Evolutionary conservation across 2,329 filamentous ascomycete species (phyloP).

Genomic region (Penicillium sp.): DNA sequence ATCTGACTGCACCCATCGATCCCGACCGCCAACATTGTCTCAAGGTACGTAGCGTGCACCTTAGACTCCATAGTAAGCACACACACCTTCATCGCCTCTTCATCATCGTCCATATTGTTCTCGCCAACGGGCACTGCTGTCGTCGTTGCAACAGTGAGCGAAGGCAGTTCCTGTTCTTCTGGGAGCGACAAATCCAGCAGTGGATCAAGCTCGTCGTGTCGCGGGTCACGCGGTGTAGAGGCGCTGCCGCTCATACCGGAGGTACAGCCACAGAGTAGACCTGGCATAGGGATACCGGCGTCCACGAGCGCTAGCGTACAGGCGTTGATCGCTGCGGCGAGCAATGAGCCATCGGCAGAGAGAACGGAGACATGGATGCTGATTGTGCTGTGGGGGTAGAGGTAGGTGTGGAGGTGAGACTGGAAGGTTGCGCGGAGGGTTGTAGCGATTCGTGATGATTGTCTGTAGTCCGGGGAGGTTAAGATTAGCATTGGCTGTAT

Average conservation of each 20-base stretch:
- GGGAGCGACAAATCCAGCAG: slow-evolving; percentile 46
- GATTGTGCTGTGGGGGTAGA: slow-evolving; percentile 87
- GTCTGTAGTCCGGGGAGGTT: slow-evolving; percentile 49
- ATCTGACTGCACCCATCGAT: slow-evolving; percentile 90
- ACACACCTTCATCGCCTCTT: slow-evolving; percentile 59
- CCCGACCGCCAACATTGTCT: slow-evolving; percentile 89
- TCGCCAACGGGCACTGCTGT: slow-evolving; percentile 46
- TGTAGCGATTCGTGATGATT: slow-evolving; percentile 60
- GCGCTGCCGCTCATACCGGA: slow-evolving; percentile 63
- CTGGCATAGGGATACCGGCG: slow-evolving; percentile 91
- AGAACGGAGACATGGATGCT: slow-evolving; percentile 81
- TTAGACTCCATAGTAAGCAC: slow-evolving; percentile 84
- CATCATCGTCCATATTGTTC: slow-evolving; percentile 54
- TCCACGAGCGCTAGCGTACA: slow-evolving; percentile 88
- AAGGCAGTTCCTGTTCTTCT: slow-evolving; percentile 73
- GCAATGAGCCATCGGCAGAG: slow-evolving; percentile 82
- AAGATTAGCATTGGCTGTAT: background rate
- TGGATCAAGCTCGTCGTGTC: slow-evolving; percentile 44
- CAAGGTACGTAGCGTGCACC: slow-evolving; percentile 73
- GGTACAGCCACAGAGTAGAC: slow-evolving; percentile 85
- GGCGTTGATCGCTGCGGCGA: slow-evolving; percentile 88
- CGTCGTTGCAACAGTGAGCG: slow-evolving; percentile 75
- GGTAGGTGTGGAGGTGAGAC: slow-evolving; percentile 74
- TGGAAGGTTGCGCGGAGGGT: slow-evolving; percentile 76
- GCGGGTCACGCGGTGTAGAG: slow-evolving; percentile 40